Base-by-base conservation (phyloP, 1,284 basidiomycete genomes). In the Cutaneotrichosporon sp. region DNA sequence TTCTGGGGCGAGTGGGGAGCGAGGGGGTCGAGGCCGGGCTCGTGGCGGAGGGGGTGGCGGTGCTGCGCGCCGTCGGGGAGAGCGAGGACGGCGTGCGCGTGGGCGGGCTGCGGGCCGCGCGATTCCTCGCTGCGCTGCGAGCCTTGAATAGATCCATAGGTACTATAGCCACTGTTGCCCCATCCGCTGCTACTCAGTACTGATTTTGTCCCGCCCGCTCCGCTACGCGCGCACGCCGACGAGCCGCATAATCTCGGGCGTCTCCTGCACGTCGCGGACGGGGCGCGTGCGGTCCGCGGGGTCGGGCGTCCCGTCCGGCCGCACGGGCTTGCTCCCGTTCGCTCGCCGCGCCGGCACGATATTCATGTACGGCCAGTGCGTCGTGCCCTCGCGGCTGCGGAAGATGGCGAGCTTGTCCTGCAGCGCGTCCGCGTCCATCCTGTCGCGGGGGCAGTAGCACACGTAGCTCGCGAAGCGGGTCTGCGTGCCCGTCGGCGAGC, bases 401-500 rank as follows among this genome's bases (percentile, higher is more conserved):
- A 70, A 70, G 1, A 70, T 58, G n/a, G 52, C 34, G 14, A 57
- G 54, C 52, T 60, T 65, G n/a, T n/a, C n/a, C n/a, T n/a, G n/a
- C n/a, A n/a, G n/a, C n/a, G n/a, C n/a, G n/a, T n/a, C n/a, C n/a
- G n/a, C n/a, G n/a, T n/a, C n/a, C n/a, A n/a, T n/a, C n/a, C n/a
- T n/a, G n/a, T n/a, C n/a, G n/a, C n/a, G 42, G 1, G 69, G 69
- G 36, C 56, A 64, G 31, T 67, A 66, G 51, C 67, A 67, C 3
- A 71, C 68, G 25, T 71, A 71, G 3, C 63, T 60, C 4, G 53
- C 64, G 53, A 71, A 71, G 4, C 69, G 59, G 0, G 69, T 71
- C 57, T 71, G 69, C 14, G 20, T n/a, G 1, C 70, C 67, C 10
- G 51, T 34, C 0, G 70, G 70, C 16, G 64, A 65, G 8, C 59